Evolutionary conservation across 2,329 filamentous ascomycete genomes (phyloP).

Genomic region (Colletotrichum cordylinicola): DNA sequence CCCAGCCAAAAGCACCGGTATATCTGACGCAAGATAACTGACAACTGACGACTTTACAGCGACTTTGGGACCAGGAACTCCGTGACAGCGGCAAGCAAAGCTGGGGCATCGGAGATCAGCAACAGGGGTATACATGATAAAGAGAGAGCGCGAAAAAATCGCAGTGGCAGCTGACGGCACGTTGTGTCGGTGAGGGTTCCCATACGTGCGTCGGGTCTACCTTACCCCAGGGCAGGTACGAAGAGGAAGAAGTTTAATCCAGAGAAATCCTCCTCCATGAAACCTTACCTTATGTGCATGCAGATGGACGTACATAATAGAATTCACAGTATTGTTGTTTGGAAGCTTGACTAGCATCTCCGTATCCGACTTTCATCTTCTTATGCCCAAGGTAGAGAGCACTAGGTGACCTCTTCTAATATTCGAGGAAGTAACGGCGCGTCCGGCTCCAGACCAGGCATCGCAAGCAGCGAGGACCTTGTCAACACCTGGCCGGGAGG

Average conservation of each 20-base stretch:
- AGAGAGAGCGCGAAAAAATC: not conserved
- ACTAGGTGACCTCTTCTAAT: not conserved
- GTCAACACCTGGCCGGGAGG: not conserved
- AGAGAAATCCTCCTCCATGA: not conserved
- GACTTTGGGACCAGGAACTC: not conserved
- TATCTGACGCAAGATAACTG: conserved; percentile 2
- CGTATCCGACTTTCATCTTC: too few species aligned
- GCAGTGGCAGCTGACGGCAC: not conserved
- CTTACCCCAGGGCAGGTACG: not conserved
- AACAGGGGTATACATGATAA: not conserved
- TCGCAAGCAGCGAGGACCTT: conserved; percentile 8
- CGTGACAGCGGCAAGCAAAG: not conserved
- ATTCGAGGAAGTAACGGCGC: not conserved
- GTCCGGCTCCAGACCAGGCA: not conserved
- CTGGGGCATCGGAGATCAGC: not conserved
- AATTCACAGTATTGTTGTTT: not conserved
- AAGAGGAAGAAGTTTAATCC: not conserved
- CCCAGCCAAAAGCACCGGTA: not conserved
- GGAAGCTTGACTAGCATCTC: not conserved
- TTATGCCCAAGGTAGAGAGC: not conserved
- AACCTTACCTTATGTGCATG: not conserved
- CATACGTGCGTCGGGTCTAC: not conserved
- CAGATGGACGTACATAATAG: not conserved
- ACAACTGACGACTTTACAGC: not conserved
- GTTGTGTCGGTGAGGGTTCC: not conserved